phyloP scores from a whole-genome alignment of 345 rosid genomes.

The Iberis pinnata region DNA sequence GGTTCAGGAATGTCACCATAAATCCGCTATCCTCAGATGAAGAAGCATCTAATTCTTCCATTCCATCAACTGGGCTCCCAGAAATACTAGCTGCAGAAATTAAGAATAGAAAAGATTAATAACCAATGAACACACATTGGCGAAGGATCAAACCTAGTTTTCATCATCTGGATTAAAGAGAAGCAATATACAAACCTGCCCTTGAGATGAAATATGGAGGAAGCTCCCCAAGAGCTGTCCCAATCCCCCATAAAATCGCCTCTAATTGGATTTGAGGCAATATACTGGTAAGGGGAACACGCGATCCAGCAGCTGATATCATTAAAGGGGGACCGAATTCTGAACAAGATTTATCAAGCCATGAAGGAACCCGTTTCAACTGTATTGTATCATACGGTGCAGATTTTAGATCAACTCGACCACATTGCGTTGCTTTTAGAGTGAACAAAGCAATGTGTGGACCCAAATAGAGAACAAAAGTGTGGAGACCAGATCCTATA shows the following conservation, averaged over 20 bases:
- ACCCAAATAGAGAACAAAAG: constrained; percentile 94
- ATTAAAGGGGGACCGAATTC: constrained; percentile 79
- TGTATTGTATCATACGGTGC: constrained; percentile 79
- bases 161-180: too few relatives aligned
- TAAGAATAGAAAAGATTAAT: too few relatives aligned
- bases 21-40: constrained; percentile 54
- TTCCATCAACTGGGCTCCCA: constrained; percentile 53
- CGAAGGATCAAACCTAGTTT: too few relatives aligned
- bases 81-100: constrained; percentile 70
- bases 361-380: constrained; percentile 48
- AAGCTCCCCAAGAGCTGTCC: constrained; percentile 99
- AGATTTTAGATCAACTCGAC: constrained; percentile 63
- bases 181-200: constrained; percentile 53
- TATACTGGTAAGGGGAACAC: constrained; percentile 76
- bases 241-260: constrained; percentile 90
- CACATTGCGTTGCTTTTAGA: constrained; percentile 80
- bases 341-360: constrained; percentile 84
- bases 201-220: constrained; percentile 99
- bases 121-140: too few relatives aligned
- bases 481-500: constrained; percentile 96
- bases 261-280: constrained; percentile 73
- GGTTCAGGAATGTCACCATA: constrained; percentile 42
- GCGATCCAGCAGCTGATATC: constrained; percentile 45
- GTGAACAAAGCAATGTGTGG: constrained; percentile 91
- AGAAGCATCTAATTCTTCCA: constrained; percentile 66